Conservation (phyloP, 2,329 filamentous ascomycete genomes). For the Septoria petroselini region DNA sequence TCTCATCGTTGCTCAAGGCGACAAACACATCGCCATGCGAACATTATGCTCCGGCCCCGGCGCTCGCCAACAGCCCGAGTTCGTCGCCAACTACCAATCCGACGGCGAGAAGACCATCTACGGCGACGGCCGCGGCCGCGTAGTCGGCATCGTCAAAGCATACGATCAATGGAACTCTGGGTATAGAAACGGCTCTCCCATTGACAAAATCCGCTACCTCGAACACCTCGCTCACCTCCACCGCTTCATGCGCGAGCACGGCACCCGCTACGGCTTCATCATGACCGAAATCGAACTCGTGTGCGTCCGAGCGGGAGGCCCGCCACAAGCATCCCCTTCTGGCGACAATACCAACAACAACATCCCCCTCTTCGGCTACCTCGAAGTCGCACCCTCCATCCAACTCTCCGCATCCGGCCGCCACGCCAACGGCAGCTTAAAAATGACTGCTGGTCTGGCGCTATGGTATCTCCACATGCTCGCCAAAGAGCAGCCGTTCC, state of each 20-base stretch:
- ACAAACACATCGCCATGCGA: conserved; percentile 58
- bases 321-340: conserved; percentile 28
- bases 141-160: conserved; percentile 82
- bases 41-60: conserved; percentile 36
- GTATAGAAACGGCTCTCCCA: conserved; percentile 81
- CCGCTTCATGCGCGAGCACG: conserved; percentile 87
- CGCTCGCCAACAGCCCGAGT: conserved; percentile 59
- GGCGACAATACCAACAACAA: conserved; percentile 33
- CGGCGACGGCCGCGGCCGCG: conserved; percentile 54
- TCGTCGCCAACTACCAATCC: conserved; percentile 61
- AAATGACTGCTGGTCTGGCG: conserved; percentile 68
- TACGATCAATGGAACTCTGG: conserved; percentile 95
- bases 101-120: conserved; percentile 50
- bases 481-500: conserved; percentile 58
- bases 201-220: conserved; percentile 85
- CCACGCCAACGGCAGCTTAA: conserved; percentile 42
- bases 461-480: conserved; percentile 76
- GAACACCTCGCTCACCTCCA: conserved; percentile 82
- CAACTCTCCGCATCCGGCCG: conserved; percentile 44
- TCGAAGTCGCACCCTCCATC: conserved; percentile 67
- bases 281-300: conserved; percentile 94
- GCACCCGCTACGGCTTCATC: conserved; percentile 92
- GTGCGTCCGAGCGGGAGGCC: conserved; percentile 73
- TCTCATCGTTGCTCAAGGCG: conserved; percentile 69
- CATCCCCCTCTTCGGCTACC: conserved; percentile 80